Base-by-base conservation (phyloP, 495 filamentous ascomycete species). In the Hypomontagnella submonticulosa region DNA sequence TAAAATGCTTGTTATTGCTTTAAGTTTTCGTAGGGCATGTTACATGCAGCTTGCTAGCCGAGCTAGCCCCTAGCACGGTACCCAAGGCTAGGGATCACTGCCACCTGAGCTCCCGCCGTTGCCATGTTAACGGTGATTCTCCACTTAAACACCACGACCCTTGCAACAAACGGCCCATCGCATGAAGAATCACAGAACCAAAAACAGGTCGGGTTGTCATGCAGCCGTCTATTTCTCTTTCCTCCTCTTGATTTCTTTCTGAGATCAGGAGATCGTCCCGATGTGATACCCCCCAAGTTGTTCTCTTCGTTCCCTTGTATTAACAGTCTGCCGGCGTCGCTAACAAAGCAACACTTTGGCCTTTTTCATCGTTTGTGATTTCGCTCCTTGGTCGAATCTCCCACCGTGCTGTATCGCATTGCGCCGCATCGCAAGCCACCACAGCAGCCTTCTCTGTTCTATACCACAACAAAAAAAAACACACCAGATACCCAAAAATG, bases 401-500 rank as follows among this genome's bases (percentile, higher is more conserved):
- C 19, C 16, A 48, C 41, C 33, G 18, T 13, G 33, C 27, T 33
- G 12, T 37, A 4, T 44, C 15, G 33, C 43, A 50, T 44, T 36
- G 23, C 34, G 20, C 49, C 59, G 53, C 42, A 59, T 62, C 42
- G 48, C 53, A 62, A 47, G 43, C 19, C 36, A 5, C 18, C 38
- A 15, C 33, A 13, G 23, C 6, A 27, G 23, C 23, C 23, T 27
- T 27, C 23, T 6, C 23, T 27, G 23, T 27, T 3, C 2, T 27
- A 27, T 27, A 27, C 23, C 23, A 27, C 23, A 27, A 34, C 23
- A 53, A 60, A 32, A 30, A 19, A n/a, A 50, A 32, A 33, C 20
- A n/a, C 36, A 51, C 48, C 7, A 36, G 15, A 51, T 34, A 19
- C 23, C 15, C 52, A 59, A 69, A 61, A 68, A 98, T 99, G 95